phyloP scores from a whole-genome alignment of 805 yeast species.

The Candida boidinii region DNA sequence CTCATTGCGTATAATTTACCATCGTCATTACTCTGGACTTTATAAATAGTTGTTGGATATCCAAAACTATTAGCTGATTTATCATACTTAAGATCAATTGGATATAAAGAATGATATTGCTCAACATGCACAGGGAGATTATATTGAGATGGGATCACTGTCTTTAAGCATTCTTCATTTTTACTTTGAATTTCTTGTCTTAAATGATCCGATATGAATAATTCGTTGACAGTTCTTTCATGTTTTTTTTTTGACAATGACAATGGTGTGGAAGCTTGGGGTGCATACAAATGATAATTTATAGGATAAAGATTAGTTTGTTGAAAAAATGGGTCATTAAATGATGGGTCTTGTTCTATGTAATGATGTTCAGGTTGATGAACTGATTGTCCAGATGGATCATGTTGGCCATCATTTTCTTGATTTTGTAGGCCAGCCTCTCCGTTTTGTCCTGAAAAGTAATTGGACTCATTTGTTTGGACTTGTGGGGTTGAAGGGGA shows the following conservation, averaged over 20 bases:
- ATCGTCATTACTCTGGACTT: slow-evolving; percentile 70
- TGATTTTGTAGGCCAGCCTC: no score
- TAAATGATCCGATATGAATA: slow-evolving; percentile 66
- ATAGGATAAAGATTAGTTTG: slow-evolving; percentile 39
- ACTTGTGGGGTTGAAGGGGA: slow-evolving; percentile 25
- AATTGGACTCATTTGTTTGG: no score
- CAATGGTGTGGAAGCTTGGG: slow-evolving; percentile 73
- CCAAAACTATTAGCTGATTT: slow-evolving; percentile 36
- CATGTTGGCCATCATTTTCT: no score
- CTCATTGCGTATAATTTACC: slow-evolving; percentile 74
- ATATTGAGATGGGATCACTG: slow-evolving; percentile 38
- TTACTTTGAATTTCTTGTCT: slow-evolving; percentile 64
- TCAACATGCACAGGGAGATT: slow-evolving; percentile 70
- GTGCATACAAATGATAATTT: slow-evolving; percentile 85
- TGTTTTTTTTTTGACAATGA: slow-evolving; percentile 54
- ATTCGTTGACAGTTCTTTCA: slow-evolving; percentile 57
- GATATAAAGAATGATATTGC: slow-evolving; percentile 77
- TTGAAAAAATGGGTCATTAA: slow-evolving; percentile 24
- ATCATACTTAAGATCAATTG: slow-evolving; percentile 51
- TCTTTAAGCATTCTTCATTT: slow-evolving; percentile 72
- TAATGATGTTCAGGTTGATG: slow-evolving; percentile 1
- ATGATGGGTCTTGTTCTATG: slow-evolving; percentile 10
- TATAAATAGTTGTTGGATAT: slow-evolving; percentile 56
- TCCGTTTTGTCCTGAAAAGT: no score
- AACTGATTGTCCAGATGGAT: slow-evolving; percentile 21